Conservation (phyloP, 176 grass and related monocot species). For the Zoysia japonica region DNA sequence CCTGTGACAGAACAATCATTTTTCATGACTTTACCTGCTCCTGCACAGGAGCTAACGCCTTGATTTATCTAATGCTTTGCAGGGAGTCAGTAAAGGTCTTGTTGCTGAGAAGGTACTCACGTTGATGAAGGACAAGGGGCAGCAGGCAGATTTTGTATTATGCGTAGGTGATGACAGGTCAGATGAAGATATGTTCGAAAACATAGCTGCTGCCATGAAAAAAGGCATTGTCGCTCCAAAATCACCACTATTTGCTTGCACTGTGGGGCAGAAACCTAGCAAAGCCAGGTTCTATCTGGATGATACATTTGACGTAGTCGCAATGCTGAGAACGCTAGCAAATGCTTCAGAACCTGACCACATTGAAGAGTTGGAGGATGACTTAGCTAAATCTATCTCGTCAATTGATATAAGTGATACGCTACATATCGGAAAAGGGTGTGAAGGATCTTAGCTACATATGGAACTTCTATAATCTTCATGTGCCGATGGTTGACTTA, state of each 20-base stretch:
- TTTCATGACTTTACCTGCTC: not conserved
- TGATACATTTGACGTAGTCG: constrained; percentile 73
- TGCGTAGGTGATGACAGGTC: constrained; percentile 87
- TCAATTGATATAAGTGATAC: constrained; percentile 32
- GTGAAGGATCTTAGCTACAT: constrained; percentile 40
- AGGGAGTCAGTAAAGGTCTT: constrained; percentile 88
- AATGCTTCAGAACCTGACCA: constrained; percentile 55
- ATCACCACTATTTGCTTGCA: constrained; percentile 72
- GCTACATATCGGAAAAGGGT: constrained; percentile 28
- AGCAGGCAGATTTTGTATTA: constrained; percentile 76
- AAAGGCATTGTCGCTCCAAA: constrained; percentile 58
- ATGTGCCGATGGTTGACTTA: not conserved
- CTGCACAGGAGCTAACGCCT: not conserved
- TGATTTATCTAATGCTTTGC: constrained; percentile 4
- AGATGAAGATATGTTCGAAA: constrained; percentile 95
- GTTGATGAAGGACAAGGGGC: constrained; percentile 62
- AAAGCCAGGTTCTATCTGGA: constrained; percentile 91
- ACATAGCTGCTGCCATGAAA: constrained; percentile 61
- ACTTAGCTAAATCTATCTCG: constrained; percentile 40
- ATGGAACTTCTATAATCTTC: constrained; percentile 2
- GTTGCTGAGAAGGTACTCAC: constrained; percentile 75
- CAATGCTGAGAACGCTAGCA: constrained; percentile 70
- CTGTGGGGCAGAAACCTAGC: constrained; percentile 90
- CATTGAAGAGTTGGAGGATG: constrained; percentile 29
- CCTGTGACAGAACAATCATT: not conserved